Conservation (phyloP, 768 basidiomycete genomes). For the Mycena latifolia region DNA sequence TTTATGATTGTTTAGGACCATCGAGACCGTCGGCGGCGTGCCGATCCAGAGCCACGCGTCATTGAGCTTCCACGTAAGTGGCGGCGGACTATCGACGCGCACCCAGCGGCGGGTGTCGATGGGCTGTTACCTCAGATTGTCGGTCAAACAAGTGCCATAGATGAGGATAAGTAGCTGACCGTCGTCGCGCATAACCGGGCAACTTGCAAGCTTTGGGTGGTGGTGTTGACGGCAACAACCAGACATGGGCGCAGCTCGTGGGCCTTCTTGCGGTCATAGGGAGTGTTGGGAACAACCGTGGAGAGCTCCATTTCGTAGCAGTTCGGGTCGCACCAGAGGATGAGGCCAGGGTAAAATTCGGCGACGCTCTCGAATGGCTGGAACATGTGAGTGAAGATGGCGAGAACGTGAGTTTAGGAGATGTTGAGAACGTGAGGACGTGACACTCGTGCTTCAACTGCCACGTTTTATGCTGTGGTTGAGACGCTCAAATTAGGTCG, state of each 20-base stretch:
- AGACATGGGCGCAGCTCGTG: constrained; percentile 30
- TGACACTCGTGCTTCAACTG: background rate
- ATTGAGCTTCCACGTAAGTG: constrained; percentile 19
- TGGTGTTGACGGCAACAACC: constrained; percentile 25
- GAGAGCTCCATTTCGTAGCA: constrained; percentile 29
- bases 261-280: constrained; percentile 19
- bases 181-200: constrained; percentile 24
- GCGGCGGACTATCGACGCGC: constrained; percentile 16
- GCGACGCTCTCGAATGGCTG: constrained; percentile 10
- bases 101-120: constrained; percentile 30
- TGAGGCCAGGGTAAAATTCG: constrained; percentile 43
- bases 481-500: background rate
- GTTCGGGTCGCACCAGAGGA: constrained; percentile 37
- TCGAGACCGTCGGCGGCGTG: constrained; percentile 23
- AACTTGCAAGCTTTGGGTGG: constrained; percentile 1
- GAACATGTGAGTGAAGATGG: background rate
- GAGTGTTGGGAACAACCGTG: constrained; percentile 7
- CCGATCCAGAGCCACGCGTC: constrained; percentile 36
- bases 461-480: constrained; percentile 19
- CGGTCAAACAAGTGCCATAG: background rate
- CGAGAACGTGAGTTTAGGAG: background rate
- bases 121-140: constrained; percentile 12
- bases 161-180: constrained; percentile 9
- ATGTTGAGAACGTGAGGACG: constrained; percentile 1
- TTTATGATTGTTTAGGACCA: constrained; percentile 23